Base-by-base conservation (phyloP, 2,329 filamentous ascomycete genomes). In the Paracamarosporium sp. region DNA sequence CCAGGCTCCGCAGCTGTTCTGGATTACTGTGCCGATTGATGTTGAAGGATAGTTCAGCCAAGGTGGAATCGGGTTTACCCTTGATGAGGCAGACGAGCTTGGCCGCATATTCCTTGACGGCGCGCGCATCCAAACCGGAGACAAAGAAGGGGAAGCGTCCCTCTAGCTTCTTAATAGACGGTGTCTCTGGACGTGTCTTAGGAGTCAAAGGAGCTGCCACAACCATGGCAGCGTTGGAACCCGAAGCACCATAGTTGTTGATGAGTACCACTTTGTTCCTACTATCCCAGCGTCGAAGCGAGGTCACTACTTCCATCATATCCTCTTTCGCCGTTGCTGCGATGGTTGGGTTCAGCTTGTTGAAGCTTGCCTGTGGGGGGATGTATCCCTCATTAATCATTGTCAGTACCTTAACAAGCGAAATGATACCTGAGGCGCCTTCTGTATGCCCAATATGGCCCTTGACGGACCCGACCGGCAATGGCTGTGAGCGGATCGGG, bases 361-460 rank as follows among this genome's bases (percentile, higher is more conserved):
- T 52, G 56, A 56, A 59, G 33, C 28, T 57, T 25, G 66, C 57
- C 27, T 63, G 59, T 3, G 50, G 53, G 5, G 63, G 57, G 13
- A 66, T 62, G 15, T 41, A 44, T 33, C 57, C 43, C 41, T 68
- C 43, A 36, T 59, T 28, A 7, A 66, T 55, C 62, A 65, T 66
- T 5, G 53, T 31, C 6, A 66, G 45, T 5, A 62, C 50, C 44
- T 67, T 68, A 12, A 75, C 57, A 11, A 77, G 43, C 0, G 65
- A 62, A 1, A 69, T 64, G 13, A 76, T 65, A 0, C 77, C 77
- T 0, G 76, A 72, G 0, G 72, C 68, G 0, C 65, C 61, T 54
- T 78, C 76, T 0, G 64, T 61, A 57, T 79, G 77, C 0, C 77
- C 77, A 9, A 78, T 63, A 1, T 64, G 54, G 3, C 64, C 73